A percentile compares a stretch with the other conserved stretches of the same genome.
Conservation (phyloP, 176 grass and related monocot species). For the Rhipidocladum racemiflorum region DNA sequence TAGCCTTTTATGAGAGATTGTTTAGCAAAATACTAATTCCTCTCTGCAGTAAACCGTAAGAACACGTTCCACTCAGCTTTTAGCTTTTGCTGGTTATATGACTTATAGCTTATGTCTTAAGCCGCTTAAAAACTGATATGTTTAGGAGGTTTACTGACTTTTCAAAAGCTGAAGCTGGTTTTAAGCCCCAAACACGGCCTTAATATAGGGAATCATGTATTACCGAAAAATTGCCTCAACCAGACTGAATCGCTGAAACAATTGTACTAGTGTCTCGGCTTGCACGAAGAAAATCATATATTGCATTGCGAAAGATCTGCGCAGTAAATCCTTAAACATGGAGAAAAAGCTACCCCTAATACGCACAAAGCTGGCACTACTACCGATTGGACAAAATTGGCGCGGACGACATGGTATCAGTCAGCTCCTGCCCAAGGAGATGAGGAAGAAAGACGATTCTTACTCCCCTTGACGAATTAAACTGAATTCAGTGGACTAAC, state of each 20-base stretch:
- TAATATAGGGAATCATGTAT: too few species aligned
- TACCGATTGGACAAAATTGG: constrained; percentile 62
- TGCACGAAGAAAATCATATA: not conserved
- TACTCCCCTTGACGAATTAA: not conserved
- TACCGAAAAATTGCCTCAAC: too few species aligned
- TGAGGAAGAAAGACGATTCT: not conserved
- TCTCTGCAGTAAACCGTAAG: too few species aligned
- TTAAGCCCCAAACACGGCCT: too few species aligned
- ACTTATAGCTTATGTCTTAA: too few species aligned
- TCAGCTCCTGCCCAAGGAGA: constrained; percentile 33
- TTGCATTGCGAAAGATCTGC: not conserved
- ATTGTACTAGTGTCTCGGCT: not conserved
- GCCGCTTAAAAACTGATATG: too few species aligned
- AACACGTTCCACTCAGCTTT: too few species aligned
- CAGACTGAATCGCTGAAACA: not conserved
- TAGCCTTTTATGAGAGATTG: too few species aligned
- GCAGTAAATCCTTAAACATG: not conserved
- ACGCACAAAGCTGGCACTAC: constrained; percentile 33
- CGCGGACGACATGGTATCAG: constrained; percentile 19
- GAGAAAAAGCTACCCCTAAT: not conserved
- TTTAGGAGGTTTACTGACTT: too few species aligned
- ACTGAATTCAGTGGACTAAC: constrained; percentile 1
- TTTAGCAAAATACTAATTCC: too few species aligned
- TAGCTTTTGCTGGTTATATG: too few species aligned
- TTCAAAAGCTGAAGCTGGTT: too few species aligned